phyloP scores from a whole-genome alignment of 495 filamentous ascomycete genomes.

The Ascobolus immersus region DNA sequence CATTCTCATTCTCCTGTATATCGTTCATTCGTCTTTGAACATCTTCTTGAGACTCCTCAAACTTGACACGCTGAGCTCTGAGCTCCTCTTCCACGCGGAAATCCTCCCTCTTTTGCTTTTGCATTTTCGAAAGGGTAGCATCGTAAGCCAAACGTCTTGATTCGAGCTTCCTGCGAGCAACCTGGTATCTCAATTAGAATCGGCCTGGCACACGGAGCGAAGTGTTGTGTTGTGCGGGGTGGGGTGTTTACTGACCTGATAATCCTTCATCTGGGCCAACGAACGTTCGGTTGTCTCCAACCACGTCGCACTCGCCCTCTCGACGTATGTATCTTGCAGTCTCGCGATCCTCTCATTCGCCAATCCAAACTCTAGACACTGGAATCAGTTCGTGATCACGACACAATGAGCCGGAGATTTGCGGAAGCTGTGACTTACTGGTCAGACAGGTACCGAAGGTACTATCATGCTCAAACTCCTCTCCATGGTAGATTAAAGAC shows the following conservation, averaged over 20 bases:
- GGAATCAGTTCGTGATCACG: not conserved
- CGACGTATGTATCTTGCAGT: conserved; percentile 62
- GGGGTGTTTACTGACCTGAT: conserved; percentile 34
- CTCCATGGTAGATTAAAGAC: conserved; percentile 74
- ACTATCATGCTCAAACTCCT: conserved; percentile 77
- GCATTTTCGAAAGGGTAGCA: conserved; percentile 68
- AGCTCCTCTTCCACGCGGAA: conserved; percentile 85
- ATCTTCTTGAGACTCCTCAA: conserved; percentile 86
- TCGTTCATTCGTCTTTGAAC: conserved; percentile 86
- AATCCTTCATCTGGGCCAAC: conserved; percentile 89
- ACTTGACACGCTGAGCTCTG: conserved; percentile 76
- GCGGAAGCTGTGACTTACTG: conserved; percentile 24
- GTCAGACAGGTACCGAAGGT: conserved; percentile 80
- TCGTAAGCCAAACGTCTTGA: conserved; percentile 75
- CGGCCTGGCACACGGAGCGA: conserved; percentile 5
- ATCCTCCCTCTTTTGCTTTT: conserved; percentile 82
- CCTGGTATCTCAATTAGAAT: too few relatives aligned
- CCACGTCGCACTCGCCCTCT: conserved; percentile 65
- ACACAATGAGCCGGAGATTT: not conserved
- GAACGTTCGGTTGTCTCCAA: conserved; percentile 76
- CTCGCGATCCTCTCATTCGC: conserved; percentile 73
- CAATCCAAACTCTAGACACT: conserved; percentile 38
- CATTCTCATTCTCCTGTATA: conserved; percentile 72
- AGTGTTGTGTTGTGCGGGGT: too few relatives aligned
- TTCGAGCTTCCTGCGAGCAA: conserved; percentile 84